Evolutionary conservation across 129 eudicot species (phyloP), one percentile per base, ranked within the genome.

Genomic region (Artemisia tridentata): DNA sequence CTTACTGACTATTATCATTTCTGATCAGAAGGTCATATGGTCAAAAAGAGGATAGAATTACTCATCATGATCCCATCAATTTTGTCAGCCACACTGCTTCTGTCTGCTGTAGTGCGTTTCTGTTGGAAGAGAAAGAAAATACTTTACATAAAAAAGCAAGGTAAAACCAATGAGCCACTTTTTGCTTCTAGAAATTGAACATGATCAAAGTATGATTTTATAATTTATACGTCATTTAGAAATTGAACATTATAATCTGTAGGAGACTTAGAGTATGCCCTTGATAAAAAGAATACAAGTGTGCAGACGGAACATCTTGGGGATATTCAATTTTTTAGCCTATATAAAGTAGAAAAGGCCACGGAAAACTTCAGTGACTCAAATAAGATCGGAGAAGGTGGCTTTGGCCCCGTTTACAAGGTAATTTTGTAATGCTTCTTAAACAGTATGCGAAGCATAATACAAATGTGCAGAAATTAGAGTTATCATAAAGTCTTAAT

Each of bases 371-470:
- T 73, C 53, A 62, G 52, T 20, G 19, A 7, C 3, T 2, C 12
- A 61, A 73, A 73, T 2, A 73, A 73, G 77, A 62, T 73, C 15
- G 77, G 77, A 29, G 63, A 73, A 73, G 77, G 77, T 16, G 77
- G 77, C 38, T 73, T 63, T 62, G 77, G 77, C 63, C 70, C 77
- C 1, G 77, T 73, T 63, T 73, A 73, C 15, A 73, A 73, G 77
- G 77, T 72, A 59, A 59, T 20, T 59, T 15, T 5, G n/a, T 14
- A 12, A 57, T 58, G 52, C 71, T 21, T 19, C 11, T 41, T 55
- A 3, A 56, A 56, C 15, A 70, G 11, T 41, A 56, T 55, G 15
- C 63, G 4, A 70, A 10, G 65, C 18, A 0, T 5, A 47, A 67
- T 18, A 51, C 53, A 52, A 18, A 29, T 11, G 63, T 12, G 34